These are phyloP conservation scores for Euphorbia tirucalli DNA, from an alignment of 345 rosid species.

Conservation along the genomic window DNA sequence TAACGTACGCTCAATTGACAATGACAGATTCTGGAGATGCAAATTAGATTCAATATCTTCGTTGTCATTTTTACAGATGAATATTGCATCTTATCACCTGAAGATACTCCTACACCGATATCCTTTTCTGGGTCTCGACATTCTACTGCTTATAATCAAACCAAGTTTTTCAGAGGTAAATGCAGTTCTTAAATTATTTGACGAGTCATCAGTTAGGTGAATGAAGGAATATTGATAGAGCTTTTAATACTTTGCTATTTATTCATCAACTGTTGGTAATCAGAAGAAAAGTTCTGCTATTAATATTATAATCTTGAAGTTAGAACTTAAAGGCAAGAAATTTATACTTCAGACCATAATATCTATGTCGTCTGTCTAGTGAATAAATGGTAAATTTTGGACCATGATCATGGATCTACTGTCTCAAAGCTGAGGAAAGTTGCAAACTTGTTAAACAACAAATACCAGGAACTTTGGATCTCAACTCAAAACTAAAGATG, in stretches of 20 bases:
- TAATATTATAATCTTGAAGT: background rate
- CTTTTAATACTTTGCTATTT: background rate
- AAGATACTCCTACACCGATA: background rate
- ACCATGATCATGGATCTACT: background rate
- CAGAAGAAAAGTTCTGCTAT: no score
- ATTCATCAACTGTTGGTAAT: no score
- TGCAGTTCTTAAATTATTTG: background rate
- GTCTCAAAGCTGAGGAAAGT: background rate
- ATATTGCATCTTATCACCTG: background rate
- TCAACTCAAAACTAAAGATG: background rate
- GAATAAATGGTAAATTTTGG: background rate
- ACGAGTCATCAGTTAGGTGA: background rate
- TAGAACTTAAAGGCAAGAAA: background rate
- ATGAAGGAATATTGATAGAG: background rate
- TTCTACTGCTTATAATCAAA: background rate
- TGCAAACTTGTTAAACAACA: background rate
- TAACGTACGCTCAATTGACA: background rate
- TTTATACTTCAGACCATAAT: background rate
- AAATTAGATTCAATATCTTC: background rate
- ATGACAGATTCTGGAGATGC: background rate
- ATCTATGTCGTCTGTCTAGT: background rate
- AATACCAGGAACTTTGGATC: background rate
- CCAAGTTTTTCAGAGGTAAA: slow-evolving; percentile 3
- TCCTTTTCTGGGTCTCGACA: background rate
- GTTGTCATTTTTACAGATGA: background rate